Evolutionary conservation across 345 rosid species (phyloP).

Genomic region (Salix dunnii): DNA sequence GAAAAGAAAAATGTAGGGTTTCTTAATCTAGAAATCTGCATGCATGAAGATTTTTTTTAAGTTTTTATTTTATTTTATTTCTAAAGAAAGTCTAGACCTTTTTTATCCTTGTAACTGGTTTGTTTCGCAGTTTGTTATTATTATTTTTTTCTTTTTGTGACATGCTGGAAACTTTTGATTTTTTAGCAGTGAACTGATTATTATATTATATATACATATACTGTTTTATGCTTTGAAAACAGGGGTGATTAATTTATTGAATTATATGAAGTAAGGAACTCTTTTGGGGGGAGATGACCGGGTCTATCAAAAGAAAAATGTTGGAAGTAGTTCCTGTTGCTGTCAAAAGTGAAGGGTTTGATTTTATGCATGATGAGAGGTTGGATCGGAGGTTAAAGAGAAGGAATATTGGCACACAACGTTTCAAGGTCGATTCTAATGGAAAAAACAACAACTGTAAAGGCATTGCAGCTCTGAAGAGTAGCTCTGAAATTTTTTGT

Average conservation of each 20-base stretch:
- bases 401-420: conserved; percentile 14
- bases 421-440: neutral
- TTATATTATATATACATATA: no score
- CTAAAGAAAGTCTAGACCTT: neutral
- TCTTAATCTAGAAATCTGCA: neutral
- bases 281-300: neutral
- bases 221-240: neutral
- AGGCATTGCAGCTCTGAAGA: neutral
- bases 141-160: neutral
- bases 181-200: neutral
- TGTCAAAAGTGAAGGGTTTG: neutral
- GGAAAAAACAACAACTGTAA: neutral
- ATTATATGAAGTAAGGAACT: neutral
- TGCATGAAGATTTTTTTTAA: neutral
- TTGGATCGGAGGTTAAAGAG: conserved; percentile 37
- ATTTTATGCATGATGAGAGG: conserved; percentile 5
- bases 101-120: no score
- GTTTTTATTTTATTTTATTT: neutral
- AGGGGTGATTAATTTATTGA: neutral
- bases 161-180: neutral
- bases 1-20: neutral
- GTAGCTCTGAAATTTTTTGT: neutral
- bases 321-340: neutral
- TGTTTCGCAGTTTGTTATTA: no score
- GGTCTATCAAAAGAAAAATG: neutral